Evolutionary conservation across 2,329 filamentous ascomycete genomes (phyloP).

Genomic region (Penicillium hesseltinei): DNA sequence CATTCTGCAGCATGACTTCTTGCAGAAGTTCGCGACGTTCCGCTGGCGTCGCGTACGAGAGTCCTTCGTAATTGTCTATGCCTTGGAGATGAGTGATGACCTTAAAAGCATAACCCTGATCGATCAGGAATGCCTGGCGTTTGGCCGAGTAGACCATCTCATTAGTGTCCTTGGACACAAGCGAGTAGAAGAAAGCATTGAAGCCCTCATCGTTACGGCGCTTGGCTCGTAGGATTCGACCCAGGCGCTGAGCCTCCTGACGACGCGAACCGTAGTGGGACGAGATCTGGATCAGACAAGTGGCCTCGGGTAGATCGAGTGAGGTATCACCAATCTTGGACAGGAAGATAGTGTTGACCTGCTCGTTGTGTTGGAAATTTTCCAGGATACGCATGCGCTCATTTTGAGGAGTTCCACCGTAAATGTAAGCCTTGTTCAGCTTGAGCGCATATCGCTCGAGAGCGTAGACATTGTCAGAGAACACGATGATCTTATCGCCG

Average conservation of each 20-base stretch:
- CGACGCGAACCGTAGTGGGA: constrained; percentile 95
- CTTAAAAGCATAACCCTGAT: constrained; percentile 98
- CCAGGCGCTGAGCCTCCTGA: constrained; percentile 91
- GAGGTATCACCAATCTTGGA: constrained; percentile 98
- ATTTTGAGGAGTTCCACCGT: constrained; percentile 78
- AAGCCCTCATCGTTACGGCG: constrained; percentile 96
- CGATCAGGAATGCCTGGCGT: constrained; percentile 92
- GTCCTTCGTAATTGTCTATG: constrained; percentile 76
- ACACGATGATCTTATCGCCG: constrained; percentile 97
- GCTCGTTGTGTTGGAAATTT: constrained; percentile 90
- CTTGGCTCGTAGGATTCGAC: constrained; percentile 91
- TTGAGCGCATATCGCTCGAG: constrained; percentile 81
- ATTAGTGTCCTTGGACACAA: constrained; percentile 94
- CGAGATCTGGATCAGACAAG: constrained; percentile 94
- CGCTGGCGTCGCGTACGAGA: constrained; percentile 74
- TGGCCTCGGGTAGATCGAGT: constrained; percentile 94
- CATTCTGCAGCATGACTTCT: constrained; percentile 85
- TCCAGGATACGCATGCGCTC: constrained; percentile 86
- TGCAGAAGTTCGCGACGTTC: constrained; percentile 84
- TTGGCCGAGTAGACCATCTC: constrained; percentile 99
- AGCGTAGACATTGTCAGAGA: constrained; percentile 95
- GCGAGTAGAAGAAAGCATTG: constrained; percentile 97
- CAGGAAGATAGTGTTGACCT: constrained; percentile 88
- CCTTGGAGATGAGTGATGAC: constrained; percentile 95
- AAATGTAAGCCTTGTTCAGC: constrained; percentile 84